phyloP scores from a whole-genome alignment of 2,329 filamentous ascomycete species.

The Cytospora paraplurivora region DNA sequence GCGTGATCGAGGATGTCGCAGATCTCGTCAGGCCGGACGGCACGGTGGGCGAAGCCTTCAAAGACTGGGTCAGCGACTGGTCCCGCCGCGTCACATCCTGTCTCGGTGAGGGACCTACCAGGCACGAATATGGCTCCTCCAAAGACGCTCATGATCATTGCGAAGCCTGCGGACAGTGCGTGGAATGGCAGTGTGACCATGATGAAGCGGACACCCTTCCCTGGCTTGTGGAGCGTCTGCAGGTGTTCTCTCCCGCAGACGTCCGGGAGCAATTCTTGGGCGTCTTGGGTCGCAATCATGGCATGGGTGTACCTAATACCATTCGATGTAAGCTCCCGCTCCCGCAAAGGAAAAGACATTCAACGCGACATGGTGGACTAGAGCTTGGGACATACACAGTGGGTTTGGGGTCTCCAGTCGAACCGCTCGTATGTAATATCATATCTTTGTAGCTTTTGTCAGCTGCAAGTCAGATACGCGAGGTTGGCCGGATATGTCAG shows the following conservation, averaged over 20 bases:
- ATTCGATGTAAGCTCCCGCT: not conserved
- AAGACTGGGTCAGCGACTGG: not conserved
- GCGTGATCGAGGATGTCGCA: slow-evolving; percentile 28
- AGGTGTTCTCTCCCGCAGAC: slow-evolving; percentile 1
- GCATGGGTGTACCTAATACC: not conserved
- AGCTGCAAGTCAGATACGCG: not conserved
- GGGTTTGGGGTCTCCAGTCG: slow-evolving; percentile 31
- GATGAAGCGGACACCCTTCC: slow-evolving; percentile 26
- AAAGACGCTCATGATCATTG: slow-evolving; percentile 22
- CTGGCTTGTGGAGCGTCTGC: slow-evolving; percentile 13
- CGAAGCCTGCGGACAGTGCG: slow-evolving; percentile 23
- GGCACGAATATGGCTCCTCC: slow-evolving; percentile 30
- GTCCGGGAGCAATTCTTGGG: slow-evolving; percentile 10
- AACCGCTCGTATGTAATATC: slow-evolving; percentile 30
- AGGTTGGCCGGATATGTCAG: not conserved
- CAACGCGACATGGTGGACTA: not conserved
- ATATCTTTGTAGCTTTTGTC: slow-evolving; percentile 5
- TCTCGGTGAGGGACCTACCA: not conserved
- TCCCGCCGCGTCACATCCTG: not conserved
- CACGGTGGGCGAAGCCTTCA: slow-evolving; percentile 28
- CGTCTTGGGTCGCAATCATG: slow-evolving; percentile 15
- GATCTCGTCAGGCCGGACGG: slow-evolving; percentile 24
- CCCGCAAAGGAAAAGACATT: rapidly evolving
- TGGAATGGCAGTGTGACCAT: slow-evolving; percentile 30
- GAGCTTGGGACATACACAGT: slow-evolving; percentile 9